phyloP scores from a whole-genome alignment of 306 rosid genomes.

The Cicer yamashitae region DNA sequence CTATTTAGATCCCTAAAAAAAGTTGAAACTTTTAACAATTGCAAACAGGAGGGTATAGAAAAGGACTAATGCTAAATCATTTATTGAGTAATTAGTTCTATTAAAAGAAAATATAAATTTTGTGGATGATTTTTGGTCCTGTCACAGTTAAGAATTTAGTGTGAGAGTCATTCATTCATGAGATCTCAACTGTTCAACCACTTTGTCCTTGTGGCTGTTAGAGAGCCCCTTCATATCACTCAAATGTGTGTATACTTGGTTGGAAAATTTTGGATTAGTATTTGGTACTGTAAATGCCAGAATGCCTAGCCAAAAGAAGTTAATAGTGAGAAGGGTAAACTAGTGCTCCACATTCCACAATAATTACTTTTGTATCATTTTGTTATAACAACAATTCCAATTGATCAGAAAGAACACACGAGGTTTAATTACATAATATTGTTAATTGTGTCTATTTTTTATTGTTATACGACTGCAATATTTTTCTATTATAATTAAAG shows the following conservation, averaged over 20 bases:
- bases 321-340: not conserved
- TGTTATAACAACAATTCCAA: too few relatives aligned
- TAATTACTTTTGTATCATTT: not conserved
- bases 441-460: too few relatives aligned
- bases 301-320: constrained; percentile 10
- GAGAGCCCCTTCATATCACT: constrained; percentile 38
- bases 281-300: not conserved
- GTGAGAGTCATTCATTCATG: constrained; percentile 28
- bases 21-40: constrained; percentile 31
- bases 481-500: too few relatives aligned
- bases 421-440: too few relatives aligned
- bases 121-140: constrained; percentile 27
- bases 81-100: constrained; percentile 17
- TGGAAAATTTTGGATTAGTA: not conserved
- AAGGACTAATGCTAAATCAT: constrained; percentile 28
- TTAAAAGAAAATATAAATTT: constrained; percentile 17
- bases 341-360: constrained; percentile 11
- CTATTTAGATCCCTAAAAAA: constrained; percentile 45
- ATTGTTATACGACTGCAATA: too few relatives aligned
- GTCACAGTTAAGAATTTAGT: not conserved
- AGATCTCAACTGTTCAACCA: constrained; percentile 37
- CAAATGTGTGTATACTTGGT: constrained; percentile 10
- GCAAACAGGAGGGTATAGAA: constrained; percentile 11
- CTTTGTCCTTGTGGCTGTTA: constrained; percentile 29
- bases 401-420: too few relatives aligned